phyloP scores from a whole-genome alignment of 108 stramenopile genomes.

The Cyclotella sp. region DNA sequence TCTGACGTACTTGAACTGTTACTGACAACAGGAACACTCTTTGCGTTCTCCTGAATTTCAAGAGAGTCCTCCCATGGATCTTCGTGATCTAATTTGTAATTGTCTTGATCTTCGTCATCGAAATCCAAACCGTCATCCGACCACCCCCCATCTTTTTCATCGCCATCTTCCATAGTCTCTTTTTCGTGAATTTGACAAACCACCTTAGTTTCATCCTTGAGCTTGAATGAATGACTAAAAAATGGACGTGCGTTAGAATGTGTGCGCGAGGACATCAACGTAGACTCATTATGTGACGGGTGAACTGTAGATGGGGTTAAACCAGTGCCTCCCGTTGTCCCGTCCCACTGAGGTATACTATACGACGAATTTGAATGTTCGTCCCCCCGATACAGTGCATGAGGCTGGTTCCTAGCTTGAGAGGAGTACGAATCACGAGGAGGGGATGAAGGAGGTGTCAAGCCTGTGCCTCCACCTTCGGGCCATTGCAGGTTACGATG shows the following conservation, averaged over 20 bases:
- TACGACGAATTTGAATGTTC: constrained; percentile 9
- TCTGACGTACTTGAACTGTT: not conserved
- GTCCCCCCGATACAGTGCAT: constrained; percentile 25
- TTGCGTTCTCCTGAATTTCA: not conserved
- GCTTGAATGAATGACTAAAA: not conserved
- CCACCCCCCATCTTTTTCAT: constrained; percentile 48
- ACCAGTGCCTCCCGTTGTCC: constrained; percentile 5
- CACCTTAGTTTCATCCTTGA: constrained; percentile 6
- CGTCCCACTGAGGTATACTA: constrained; percentile 10
- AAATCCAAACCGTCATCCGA: constrained; percentile 50
- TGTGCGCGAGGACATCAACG: not conserved
- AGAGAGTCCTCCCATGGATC: not conserved
- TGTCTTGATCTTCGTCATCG: constrained; percentile 29
- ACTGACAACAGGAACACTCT: not conserved
- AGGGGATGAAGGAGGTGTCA: constrained; percentile 38
- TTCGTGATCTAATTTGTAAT: not conserved
- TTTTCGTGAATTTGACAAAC: not conserved
- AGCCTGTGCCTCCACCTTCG: constrained; percentile 33
- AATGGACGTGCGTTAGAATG: not conserved
- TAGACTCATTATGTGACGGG: not conserved
- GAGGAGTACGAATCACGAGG: not conserved
- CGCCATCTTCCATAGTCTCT: constrained; percentile 1
- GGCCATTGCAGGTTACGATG: constrained; percentile 3
- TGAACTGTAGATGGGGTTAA: not conserved
- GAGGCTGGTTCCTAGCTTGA: not conserved